phyloP scores from a whole-genome alignment of 2,329 filamentous ascomycete genomes.

The Botrytis elliptica region DNA sequence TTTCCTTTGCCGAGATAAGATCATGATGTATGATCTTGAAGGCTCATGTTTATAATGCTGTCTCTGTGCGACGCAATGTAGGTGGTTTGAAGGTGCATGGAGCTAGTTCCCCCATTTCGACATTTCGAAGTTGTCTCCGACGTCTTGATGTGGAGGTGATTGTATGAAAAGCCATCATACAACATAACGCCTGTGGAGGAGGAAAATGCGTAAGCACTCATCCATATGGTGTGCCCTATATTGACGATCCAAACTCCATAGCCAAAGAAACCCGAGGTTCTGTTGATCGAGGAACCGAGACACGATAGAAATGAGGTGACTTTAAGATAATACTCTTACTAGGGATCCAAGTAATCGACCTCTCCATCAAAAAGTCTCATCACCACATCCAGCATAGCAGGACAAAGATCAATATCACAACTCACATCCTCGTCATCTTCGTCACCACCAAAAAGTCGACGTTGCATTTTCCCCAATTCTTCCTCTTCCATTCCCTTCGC shows the following conservation, averaged over 20 bases:
- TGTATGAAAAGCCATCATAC: slow-evolving; percentile 29
- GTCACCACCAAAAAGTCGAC: slow-evolving; percentile 37
- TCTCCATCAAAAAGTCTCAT: slow-evolving; percentile 36
- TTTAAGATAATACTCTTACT: slow-evolving; percentile 24
- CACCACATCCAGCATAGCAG: slow-evolving; percentile 38
- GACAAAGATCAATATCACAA: slow-evolving; percentile 39
- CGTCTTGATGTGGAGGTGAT: slow-evolving; percentile 1
- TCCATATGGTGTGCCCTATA: slow-evolving; percentile 22
- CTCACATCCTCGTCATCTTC: slow-evolving; percentile 28
- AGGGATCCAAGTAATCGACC: slow-evolving; percentile 40
- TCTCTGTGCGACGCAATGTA: neutral
- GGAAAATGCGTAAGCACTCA: slow-evolving; percentile 35
- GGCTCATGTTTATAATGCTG: neutral
- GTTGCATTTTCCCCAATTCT: slow-evolving; percentile 31
- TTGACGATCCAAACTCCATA: neutral
- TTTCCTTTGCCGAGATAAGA: slow-evolving; percentile 22
- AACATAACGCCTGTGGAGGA: slow-evolving; percentile 31
- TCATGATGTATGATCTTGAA: neutral
- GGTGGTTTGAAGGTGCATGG: neutral
- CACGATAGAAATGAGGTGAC: slow-evolving; percentile 23
- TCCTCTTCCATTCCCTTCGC: slow-evolving; percentile 31
- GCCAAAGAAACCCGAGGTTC: slow-evolving; percentile 7
- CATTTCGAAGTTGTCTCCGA: neutral
- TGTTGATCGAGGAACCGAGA: slow-evolving; percentile 19
- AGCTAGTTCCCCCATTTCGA: too few species aligned